Evolutionary conservation across 805 yeast genomes (phyloP), one percentile per base, ranked within the genome.

Genomic region (Henningerozyma blattae): DNA sequence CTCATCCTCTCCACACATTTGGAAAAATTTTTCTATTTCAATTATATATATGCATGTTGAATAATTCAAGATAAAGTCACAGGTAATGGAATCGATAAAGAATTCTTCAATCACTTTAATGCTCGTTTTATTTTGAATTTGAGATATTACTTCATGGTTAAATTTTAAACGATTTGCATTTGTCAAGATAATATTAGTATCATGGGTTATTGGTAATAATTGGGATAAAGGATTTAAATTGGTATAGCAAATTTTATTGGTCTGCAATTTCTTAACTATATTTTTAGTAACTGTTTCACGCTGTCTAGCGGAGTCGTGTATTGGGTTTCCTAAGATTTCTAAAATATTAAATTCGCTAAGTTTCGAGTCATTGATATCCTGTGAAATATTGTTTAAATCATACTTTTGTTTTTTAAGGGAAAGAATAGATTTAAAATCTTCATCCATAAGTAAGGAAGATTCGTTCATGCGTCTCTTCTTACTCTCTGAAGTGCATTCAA

Each of bases 11-110:
- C 22, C 18, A 4, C 29, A 25, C 7, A 32, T 19, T 31, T 51
- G 55, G 30, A 50, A 42, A 34, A 51, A 51, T 14, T 37, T 40
- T 3, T 33, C 37, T 2, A 46, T 4, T 13, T 45, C 36, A n/a
- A 44, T 20, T 28, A 44, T 40, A 3, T 39, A 13, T 3, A 50
- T 14, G 31, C 55, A 52, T 2, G 48, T 41, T 2, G 32, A 15
- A 7, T 34, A 30, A 30, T 44, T 39, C 8, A 52, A 14, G 6
- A 51, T 33, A 17, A 48, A 43, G 27, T 51, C 52, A 22, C 51
- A 50, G 13, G 29, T 26, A 1, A 18, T 10, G 1, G 22, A 12
- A 10, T 24, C 27, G 6, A n/a, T 2, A 7, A 41, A 25, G 1
- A 30, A 22, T 13, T 28, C 38, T 37, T 50, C 56, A 12, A 45